Evolutionary conservation across 108 stramenopile species (phyloP).

Genomic region (Pseudonitzschia delicatissima): DNA sequence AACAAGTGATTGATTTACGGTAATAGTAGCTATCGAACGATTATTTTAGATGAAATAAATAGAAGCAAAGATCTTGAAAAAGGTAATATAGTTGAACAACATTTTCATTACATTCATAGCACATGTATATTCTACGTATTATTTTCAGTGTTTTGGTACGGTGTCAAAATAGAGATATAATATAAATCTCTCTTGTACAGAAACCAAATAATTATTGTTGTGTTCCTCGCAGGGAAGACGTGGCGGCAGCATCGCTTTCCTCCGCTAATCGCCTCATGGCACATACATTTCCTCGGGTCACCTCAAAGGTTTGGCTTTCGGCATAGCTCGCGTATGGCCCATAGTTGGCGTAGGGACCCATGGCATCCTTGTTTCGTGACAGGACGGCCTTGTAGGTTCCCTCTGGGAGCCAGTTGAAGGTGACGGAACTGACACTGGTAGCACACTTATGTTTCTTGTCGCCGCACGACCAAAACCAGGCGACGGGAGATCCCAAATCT

Average conservation of each 20-base stretch:
- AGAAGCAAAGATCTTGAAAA: no score
- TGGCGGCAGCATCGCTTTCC: not conserved
- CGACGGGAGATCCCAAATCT: conserved; percentile 9
- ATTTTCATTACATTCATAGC: no score
- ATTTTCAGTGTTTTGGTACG: no score
- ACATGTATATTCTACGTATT: no score
- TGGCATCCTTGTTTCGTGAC: not conserved
- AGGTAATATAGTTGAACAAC: no score
- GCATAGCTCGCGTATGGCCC: conserved; percentile 11
- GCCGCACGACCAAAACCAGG: conserved; percentile 13
- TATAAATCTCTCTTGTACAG: no score
- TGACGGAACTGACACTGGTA: conserved; percentile 1
- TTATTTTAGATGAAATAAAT: not conserved
- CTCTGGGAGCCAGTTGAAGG: conserved; percentile 4
- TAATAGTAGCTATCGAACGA: no score
- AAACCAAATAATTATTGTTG: no score
- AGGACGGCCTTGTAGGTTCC: conserved; percentile 8
- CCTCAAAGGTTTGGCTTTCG: conserved; percentile 12
- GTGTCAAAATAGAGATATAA: no score
- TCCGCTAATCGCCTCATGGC: not conserved
- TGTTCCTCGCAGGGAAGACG: not conserved
- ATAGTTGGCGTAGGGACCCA: conserved; percentile 3
- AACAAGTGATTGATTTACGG: not conserved
- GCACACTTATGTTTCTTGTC: not conserved
- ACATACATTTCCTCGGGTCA: conserved; percentile 8